Conservation (phyloP, 169 alveolate genomes). For the Plasmodium reichenowi region DNA sequence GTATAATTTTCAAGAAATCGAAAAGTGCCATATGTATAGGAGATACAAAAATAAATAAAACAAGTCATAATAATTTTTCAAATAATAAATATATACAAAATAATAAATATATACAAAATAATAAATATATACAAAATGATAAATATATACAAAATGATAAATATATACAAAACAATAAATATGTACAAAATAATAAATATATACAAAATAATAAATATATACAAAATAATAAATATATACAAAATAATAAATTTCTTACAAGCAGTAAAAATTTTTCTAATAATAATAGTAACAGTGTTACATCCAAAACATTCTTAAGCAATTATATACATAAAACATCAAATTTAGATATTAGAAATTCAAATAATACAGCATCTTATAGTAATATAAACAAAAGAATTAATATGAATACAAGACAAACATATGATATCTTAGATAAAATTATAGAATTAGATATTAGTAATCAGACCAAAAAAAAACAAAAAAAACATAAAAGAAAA, state of each 20-base stretch:
- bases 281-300: slow-evolving; percentile 17
- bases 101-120: background rate
- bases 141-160: background rate
- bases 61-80: background rate
- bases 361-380: slow-evolving; percentile 1
- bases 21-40: slow-evolving; percentile 1
- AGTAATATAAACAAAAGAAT: slow-evolving; percentile 11
- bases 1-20: background rate
- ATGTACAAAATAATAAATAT: background rate
- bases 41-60: background rate
- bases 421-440: slow-evolving; percentile 57
- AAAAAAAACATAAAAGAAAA: slow-evolving; percentile 33
- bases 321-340: slow-evolving; percentile 5
- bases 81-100: background rate
- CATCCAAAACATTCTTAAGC: slow-evolving; percentile 4
- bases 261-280: background rate
- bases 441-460: slow-evolving; percentile 56
- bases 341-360: slow-evolving; percentile 18
- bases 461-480: slow-evolving; percentile 23
- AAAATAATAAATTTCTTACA: no score
- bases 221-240: background rate
- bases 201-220: background rate
- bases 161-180: background rate
- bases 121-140: background rate
- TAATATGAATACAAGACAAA: background rate